These are phyloP conservation scores for Passalora sequoiae DNA, from an alignment of 2,329 filamentous ascomycete genomes.

Conservation along the genomic window DNA sequence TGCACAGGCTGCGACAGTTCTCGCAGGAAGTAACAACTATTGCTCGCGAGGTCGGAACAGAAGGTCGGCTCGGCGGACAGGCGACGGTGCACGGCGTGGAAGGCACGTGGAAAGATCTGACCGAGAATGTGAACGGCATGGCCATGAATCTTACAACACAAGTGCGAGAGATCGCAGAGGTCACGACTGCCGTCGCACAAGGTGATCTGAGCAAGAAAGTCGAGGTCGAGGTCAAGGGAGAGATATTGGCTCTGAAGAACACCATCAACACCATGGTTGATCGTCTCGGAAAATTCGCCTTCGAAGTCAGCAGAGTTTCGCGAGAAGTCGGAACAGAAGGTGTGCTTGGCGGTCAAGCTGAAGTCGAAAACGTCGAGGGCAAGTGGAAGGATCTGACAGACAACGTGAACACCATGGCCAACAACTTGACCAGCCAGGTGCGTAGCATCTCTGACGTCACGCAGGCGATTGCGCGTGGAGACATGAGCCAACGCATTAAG, in stretches of 20 bases:
- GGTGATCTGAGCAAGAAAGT: conserved; percentile 51
- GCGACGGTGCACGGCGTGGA: conserved; percentile 50
- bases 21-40: conserved; percentile 51
- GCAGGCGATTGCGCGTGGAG: conserved; percentile 89
- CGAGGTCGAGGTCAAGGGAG: conserved; percentile 48
- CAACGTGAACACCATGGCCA: conserved; percentile 64
- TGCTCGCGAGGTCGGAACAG: conserved; percentile 49
- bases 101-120: conserved; percentile 51
- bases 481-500: conserved; percentile 93
- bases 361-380: conserved; percentile 61
- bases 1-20: conserved; percentile 50
- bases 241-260: conserved; percentile 65
- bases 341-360: conserved; percentile 58
- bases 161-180: conserved; percentile 50
- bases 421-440: conserved; percentile 63
- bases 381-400: conserved; percentile 64
- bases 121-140: conserved; percentile 52
- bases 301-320: conserved; percentile 62
- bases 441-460: conserved; percentile 90
- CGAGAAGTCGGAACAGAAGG: conserved; percentile 61
- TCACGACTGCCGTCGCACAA: conserved; percentile 49
- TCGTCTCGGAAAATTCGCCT: conserved; percentile 58
- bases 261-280: conserved; percentile 71
- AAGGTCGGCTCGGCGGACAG: conserved; percentile 48
- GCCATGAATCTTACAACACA: conserved; percentile 48